Evolutionary conservation across 2,329 filamentous ascomycete genomes (phyloP).

Genomic region (Ascochyta koolunga): DNA sequence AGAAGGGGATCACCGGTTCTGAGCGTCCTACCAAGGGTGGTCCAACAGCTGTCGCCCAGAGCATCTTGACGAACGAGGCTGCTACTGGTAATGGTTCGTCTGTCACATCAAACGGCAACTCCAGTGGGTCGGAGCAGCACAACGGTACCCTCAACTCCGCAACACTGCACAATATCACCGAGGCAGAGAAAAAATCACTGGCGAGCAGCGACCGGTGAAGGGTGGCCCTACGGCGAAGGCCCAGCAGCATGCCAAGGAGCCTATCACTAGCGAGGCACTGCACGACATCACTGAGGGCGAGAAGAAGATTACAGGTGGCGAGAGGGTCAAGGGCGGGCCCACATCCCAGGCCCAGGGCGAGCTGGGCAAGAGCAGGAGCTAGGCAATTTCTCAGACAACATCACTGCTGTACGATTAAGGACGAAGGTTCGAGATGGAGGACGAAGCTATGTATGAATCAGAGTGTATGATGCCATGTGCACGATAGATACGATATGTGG

Average conservation of each 20-base stretch:
- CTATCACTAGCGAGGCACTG: slow-evolving; percentile 38
- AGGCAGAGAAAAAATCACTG: slow-evolving; percentile 41
- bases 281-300: slow-evolving; percentile 43
- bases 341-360: slow-evolving; percentile 42
- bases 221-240: slow-evolving; percentile 39
- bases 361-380: slow-evolving; percentile 35
- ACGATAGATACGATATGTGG: too few species aligned
- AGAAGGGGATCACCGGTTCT: slow-evolving; percentile 49
- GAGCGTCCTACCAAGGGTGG: slow-evolving; percentile 45
- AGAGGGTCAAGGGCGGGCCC: slow-evolving; percentile 40
- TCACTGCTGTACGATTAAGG: too few species aligned
- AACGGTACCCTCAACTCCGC: slow-evolving; percentile 33
- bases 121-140: slow-evolving; percentile 6
- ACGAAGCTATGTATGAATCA: too few species aligned
- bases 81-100: neutral
- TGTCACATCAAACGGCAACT: neutral
- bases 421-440: too few species aligned
- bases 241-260: slow-evolving; percentile 37
- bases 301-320: slow-evolving; percentile 42
- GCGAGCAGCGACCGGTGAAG: slow-evolving; percentile 23
- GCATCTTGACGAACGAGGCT: slow-evolving; percentile 5
- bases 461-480: too few species aligned
- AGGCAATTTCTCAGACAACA: neutral
- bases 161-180: slow-evolving; percentile 37
- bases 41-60: slow-evolving; percentile 49